These are phyloP conservation scores for Luvunga scandens DNA, from an alignment of 345 rosid species.

Conservation along the genomic window DNA sequence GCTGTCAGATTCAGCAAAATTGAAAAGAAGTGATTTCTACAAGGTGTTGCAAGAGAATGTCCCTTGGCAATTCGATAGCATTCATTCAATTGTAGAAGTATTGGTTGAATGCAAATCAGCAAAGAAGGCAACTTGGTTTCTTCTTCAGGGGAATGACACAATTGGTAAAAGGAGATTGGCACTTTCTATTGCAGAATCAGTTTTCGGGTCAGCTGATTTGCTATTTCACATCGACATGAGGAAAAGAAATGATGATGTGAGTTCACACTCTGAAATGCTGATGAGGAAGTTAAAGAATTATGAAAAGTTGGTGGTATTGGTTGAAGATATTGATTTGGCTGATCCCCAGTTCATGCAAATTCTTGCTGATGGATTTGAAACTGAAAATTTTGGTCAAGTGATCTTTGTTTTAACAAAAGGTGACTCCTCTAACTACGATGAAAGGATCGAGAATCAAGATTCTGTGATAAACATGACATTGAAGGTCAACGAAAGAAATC, in stretches of 20 bases:
- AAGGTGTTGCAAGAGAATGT: constrained; percentile 55
- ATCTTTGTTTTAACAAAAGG: constrained; percentile 58
- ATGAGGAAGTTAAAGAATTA: constrained; percentile 23
- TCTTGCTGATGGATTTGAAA: constrained; percentile 48
- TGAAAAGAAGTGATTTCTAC: constrained; percentile 26
- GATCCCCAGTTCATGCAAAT: constrained; percentile 44
- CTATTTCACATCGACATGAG: constrained; percentile 47
- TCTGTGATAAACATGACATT: constrained; percentile 55
- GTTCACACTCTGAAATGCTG: constrained; percentile 34
- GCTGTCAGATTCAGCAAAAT: constrained; percentile 38
- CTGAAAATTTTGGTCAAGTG: constrained; percentile 32
- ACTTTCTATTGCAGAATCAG: constrained; percentile 50
- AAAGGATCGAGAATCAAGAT: constrained; percentile 22
- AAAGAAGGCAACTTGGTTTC: constrained; percentile 48
- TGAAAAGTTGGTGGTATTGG: constrained; percentile 46
- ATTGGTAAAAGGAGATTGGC: constrained; percentile 77
- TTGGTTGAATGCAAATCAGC: constrained; percentile 33
- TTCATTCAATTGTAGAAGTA: constrained; percentile 51
- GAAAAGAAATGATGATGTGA: constrained; percentile 26
- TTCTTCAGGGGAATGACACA: constrained; percentile 66
- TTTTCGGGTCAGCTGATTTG: constrained; percentile 49
- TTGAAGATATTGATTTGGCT: constrained; percentile 65
- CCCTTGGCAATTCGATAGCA: constrained; percentile 66
- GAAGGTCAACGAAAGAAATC: constrained; percentile 36
- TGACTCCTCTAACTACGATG: constrained; percentile 21